Conservation (phyloP, 768 basidiomycete genomes). For the Candolleomyces aberdarensis region DNA sequence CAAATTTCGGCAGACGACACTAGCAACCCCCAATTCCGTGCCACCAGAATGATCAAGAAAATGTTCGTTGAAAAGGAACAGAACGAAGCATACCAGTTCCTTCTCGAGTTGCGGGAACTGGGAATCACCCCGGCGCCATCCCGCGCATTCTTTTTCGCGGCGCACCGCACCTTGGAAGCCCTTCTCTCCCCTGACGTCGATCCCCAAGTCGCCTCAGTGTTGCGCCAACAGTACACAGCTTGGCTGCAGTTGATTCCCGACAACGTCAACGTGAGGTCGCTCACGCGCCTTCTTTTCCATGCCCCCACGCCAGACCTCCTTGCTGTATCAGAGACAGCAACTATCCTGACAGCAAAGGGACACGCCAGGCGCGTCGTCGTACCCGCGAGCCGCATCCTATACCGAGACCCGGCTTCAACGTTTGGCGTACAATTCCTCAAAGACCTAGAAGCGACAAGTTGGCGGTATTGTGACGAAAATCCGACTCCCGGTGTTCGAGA, state of each 20-base stretch:
- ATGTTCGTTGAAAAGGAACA: constrained; percentile 20
- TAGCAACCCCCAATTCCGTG: background rate
- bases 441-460: constrained; percentile 25
- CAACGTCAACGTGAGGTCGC: constrained; percentile 13
- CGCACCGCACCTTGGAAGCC: background rate
- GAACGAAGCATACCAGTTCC: constrained; percentile 12
- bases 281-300: constrained; percentile 23
- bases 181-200: background rate
- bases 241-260: constrained; percentile 28
- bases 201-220: background rate
- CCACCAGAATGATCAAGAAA: constrained; percentile 16
- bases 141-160: background rate
- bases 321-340: constrained; percentile 26
- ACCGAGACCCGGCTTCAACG: constrained; percentile 37
- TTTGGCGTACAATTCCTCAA: constrained; percentile 37
- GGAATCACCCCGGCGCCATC: background rate
- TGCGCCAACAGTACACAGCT: background rate
- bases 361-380: constrained; percentile 21
- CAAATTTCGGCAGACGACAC: constrained; percentile 1
- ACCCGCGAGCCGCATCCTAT: constrained; percentile 33
- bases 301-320: constrained; percentile 20
- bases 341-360: constrained; percentile 39
- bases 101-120: background rate
- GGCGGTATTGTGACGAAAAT: constrained; percentile 16
- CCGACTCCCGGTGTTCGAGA: constrained; percentile 3